These are phyloP conservation scores for Blastobotrys persicus DNA, from an alignment of 1,139 yeast genomes.

Conservation along the genomic window DNA sequence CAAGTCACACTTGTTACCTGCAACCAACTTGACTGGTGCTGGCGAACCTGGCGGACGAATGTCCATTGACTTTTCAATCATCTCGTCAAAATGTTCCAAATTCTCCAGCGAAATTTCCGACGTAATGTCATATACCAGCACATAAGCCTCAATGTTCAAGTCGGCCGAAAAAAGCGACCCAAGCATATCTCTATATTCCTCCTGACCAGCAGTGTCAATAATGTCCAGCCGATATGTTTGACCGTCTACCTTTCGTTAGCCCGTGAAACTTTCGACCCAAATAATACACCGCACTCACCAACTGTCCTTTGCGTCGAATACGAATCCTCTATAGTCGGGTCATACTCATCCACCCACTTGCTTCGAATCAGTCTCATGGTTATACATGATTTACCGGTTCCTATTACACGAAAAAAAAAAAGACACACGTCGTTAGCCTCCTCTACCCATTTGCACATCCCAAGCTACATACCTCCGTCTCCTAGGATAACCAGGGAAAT, in stretches of 20 bases:
- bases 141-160: constrained; percentile 88
- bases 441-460: not conserved
- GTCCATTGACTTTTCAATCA: constrained; percentile 76
- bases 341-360: constrained; percentile 40
- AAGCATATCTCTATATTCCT: constrained; percentile 45
- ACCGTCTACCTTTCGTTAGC: constrained; percentile 27
- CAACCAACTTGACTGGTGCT: constrained; percentile 36
- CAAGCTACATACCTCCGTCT: constrained; percentile 35
- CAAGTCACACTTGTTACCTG: constrained; percentile 53
- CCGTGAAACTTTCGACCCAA: not conserved
- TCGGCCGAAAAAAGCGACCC: constrained; percentile 58
- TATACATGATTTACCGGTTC: constrained; percentile 36
- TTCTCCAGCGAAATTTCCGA: constrained; percentile 79
- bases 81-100: constrained; percentile 76
- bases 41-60: constrained; percentile 24
- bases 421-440: constrained; percentile 8
- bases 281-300: constrained; percentile 15
- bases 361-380: constrained; percentile 37
- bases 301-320: constrained; percentile 36
- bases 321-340: constrained; percentile 40
- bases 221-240: constrained; percentile 35
- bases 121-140: constrained; percentile 83
- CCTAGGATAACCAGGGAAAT: constrained; percentile 35
- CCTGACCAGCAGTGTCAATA: constrained; percentile 42
- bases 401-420: no score